Evolutionary conservation across 1,284 basidiomycete species (phyloP), one percentile per base, ranked within the genome.

Genomic region (Irpex rosettiformis): DNA sequence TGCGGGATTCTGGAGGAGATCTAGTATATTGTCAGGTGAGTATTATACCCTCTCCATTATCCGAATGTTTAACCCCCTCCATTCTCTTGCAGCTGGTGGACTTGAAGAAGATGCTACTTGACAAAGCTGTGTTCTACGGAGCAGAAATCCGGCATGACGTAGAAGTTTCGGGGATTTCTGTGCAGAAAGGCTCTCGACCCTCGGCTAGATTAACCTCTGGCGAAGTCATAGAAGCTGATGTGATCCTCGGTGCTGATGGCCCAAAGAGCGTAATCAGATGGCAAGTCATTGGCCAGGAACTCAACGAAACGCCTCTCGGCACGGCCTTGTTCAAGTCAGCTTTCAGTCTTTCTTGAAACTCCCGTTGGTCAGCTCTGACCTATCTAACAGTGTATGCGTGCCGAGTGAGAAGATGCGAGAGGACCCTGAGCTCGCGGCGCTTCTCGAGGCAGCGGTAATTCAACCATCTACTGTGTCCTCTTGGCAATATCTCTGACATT

Each of bases 31-130:
- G 68, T 59, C 65, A 70, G 55, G 68, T 71, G 60, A 61, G 67
- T 58, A 49, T 18, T 52, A 58, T 7, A 40, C 40, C 21, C 56
- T 21, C 3, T 55, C 45, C 58, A 56, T 25, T 52, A 56, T 52
- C 11, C 22, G n/a, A 30, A 6, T 45, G 28, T 18, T 2, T 13
- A 16, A 59, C n/a, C 43, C 11, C 2, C 25, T 18, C 16, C 54
- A 29, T n/a, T n/a, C n/a, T n/a, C n/a, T n/a, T n/a, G n/a, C 64
- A 84, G 79, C 72, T 81, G 54, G 69, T 72, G 27, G 81, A 84
- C 55, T 67, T 84, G 21, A 72, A 77, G 45, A 65, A 72, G 21
- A 70, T 79, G 43, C 61, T 84, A 1, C 72, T 78, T 61, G 69
- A 73, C 30, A 71, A 76, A 0, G 82, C 78, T 0, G 66, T 70